These are phyloP conservation scores for Allium cepa DNA, from an alignment of 106 monocot genomes.

Conservation along the genomic window DNA sequence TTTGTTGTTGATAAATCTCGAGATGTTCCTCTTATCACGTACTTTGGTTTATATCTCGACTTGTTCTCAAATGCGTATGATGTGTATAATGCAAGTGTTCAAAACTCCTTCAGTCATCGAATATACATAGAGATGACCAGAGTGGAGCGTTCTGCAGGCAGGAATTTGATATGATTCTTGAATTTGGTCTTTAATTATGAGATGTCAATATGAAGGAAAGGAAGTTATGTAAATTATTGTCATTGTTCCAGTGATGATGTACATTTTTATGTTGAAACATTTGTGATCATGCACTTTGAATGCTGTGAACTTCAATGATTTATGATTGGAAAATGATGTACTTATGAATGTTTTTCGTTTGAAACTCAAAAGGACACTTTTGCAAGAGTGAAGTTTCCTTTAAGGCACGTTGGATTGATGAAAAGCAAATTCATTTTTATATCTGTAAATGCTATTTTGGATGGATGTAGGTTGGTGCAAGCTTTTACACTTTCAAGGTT, in stretches of 20 bases:
- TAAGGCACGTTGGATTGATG: no score
- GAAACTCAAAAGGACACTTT: no score
- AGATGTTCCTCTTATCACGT: conserved; percentile 76
- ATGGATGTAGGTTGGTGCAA: no score
- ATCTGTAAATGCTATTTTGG: no score
- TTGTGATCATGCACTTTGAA: neutral
- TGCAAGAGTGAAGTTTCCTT: no score
- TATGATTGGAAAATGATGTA: no score
- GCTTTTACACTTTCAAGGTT: no score
- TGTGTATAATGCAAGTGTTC: conserved; percentile 4
- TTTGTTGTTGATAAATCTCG: conserved; percentile 55
- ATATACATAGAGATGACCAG: conserved; percentile 10
- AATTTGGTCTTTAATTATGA: neutral
- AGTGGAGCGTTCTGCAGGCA: conserved; percentile 10
- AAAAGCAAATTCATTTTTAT: no score
- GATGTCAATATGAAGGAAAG: neutral
- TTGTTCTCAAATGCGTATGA: conserved; percentile 18
- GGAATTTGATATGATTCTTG: neutral
- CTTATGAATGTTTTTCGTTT: no score
- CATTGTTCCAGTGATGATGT: neutral
- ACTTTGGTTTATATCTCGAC: conserved; percentile 61
- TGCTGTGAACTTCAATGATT: no score
- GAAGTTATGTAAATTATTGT: neutral
- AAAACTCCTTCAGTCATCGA: conserved; percentile 10
- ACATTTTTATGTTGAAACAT: neutral